Conservation (phyloP, 768 basidiomycete genomes). For the Nidula microcarpa region DNA sequence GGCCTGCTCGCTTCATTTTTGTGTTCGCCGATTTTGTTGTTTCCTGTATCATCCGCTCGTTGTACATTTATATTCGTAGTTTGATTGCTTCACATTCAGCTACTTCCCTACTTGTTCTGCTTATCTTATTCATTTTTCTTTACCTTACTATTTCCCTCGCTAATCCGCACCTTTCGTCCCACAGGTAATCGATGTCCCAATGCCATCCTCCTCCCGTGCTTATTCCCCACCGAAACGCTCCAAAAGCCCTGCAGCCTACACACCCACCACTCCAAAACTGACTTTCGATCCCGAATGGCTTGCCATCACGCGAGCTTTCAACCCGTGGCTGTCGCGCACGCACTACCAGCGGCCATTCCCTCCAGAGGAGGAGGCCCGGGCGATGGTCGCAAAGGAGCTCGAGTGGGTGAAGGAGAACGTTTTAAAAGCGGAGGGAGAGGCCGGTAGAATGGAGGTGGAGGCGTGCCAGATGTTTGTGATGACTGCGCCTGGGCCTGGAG, state of each 20-base stretch:
- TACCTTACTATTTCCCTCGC: too few species aligned
- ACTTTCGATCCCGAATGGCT: slow-evolving; percentile 92
- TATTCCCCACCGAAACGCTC: slow-evolving; percentile 6
- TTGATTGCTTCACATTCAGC: too few species aligned
- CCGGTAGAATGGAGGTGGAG: slow-evolving; percentile 35
- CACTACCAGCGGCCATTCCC: slow-evolving; percentile 58
- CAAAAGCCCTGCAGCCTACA: slow-evolving; percentile 1
- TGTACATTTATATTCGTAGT: too few species aligned
- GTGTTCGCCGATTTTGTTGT: too few species aligned
- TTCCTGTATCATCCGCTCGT: too few species aligned
- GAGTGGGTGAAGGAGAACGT: slow-evolving; percentile 70
- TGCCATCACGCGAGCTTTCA: slow-evolving; percentile 85
- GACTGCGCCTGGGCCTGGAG: slow-evolving; percentile 57
- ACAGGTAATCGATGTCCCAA: slow-evolving; percentile 67
- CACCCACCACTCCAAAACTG: slow-evolving; percentile 29
- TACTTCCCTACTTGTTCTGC: too few species aligned
- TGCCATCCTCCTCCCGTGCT: background rate
- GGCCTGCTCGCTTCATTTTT: too few species aligned
- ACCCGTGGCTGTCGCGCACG: slow-evolving; percentile 66
- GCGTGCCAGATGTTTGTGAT: slow-evolving; percentile 64
- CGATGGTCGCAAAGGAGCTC: slow-evolving; percentile 54
- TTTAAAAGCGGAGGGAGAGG: slow-evolving; percentile 18
- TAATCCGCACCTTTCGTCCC: background rate
- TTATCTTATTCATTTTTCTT: too few species aligned
- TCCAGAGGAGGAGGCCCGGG: slow-evolving; percentile 43